Conservation (phyloP, 2,329 filamentous ascomycete species). For the Colletotrichum sidae region DNA sequence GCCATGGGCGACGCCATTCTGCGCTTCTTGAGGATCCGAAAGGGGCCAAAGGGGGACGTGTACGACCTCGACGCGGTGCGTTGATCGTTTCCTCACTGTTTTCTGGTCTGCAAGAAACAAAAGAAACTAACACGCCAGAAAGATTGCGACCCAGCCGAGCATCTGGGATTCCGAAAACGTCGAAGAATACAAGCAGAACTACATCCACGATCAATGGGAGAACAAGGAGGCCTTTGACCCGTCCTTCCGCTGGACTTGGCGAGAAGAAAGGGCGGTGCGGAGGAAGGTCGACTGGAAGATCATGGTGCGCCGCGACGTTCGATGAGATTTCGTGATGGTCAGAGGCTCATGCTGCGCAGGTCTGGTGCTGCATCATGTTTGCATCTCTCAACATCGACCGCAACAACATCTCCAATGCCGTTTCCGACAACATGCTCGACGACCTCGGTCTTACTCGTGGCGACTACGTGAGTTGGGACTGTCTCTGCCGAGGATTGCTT, state of each 20-base stretch:
- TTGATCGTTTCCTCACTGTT: background rate
- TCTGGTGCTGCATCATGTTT: constrained; percentile 47
- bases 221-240: constrained; percentile 49
- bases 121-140: background rate
- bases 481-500: no score
- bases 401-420: constrained; percentile 42
- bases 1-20: constrained; percentile 47
- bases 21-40: constrained; percentile 48
- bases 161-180: constrained; percentile 51
- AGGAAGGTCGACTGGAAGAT: constrained; percentile 48
- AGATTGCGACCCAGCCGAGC: constrained; percentile 51
- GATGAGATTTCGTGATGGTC: background rate
- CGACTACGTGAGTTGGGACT: constrained; percentile 44
- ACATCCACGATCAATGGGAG: constrained; percentile 52
- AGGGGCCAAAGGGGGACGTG: constrained; percentile 41
- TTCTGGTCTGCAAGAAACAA: constrained; percentile 33
- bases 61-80: constrained; percentile 47
- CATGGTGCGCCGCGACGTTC: constrained; percentile 41
- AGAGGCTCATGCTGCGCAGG: constrained; percentile 37
- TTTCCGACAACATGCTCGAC: constrained; percentile 51
- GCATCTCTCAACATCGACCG: constrained; percentile 42
- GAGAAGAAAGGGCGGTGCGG: constrained; percentile 44
- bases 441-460: constrained; percentile 47
- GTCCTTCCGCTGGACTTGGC: constrained; percentile 47
- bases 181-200: constrained; percentile 49